Base-by-base conservation (phyloP, 164 flowering plant species). In the Warburgia ugandensis region DNA sequence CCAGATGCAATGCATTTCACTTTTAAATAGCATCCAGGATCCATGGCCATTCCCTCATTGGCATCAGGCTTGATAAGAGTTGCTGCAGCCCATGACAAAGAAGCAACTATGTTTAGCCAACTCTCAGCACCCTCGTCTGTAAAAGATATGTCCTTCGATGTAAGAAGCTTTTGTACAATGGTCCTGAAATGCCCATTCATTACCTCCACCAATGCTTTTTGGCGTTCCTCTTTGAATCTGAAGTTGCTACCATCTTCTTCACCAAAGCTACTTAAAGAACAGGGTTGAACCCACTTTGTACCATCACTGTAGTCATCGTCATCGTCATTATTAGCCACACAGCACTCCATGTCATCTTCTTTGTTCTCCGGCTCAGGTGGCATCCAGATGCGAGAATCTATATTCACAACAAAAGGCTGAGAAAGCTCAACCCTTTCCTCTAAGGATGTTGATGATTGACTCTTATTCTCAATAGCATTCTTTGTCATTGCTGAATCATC, bases 71-170 rank as follows among this genome's bases (percentile, higher is more conserved):
- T 89, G 54, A 89, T 63, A 68, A 78, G 82, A 28, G 61, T 65
- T 30, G 96, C 97, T 55, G 99, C 97, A 65, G 83, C 80, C 99
- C 96, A 89, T 22, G 92, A 80, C 56, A 94, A 70, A 48, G 74
- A 71, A 60, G 83, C 66, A 55, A 94, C 81, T 59, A 81, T 70
- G 54, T 89, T 88, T 20, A 72, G 74, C 99, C 99, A 94, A 65
- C 48, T 78, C 56, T 72, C 77, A 60, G 64, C 77, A 51, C n/a
- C n/a, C n/a, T n/a, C n/a, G n/a, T n/a, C n/a, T n/a, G n/a, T n/a
- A n/a, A n/a, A n/a, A n/a, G n/a, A n/a, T n/a, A 94, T 61, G 19
- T 77, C 86, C 29, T 56, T 66, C 7, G 73, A 73, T 66, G 67
- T 62, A 55, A 89, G 76, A 60, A 86, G 81, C 36, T 71, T 73